phyloP scores from a whole-genome alignment of 2,329 filamentous ascomycete genomes.

The Trichoderma breve region DNA sequence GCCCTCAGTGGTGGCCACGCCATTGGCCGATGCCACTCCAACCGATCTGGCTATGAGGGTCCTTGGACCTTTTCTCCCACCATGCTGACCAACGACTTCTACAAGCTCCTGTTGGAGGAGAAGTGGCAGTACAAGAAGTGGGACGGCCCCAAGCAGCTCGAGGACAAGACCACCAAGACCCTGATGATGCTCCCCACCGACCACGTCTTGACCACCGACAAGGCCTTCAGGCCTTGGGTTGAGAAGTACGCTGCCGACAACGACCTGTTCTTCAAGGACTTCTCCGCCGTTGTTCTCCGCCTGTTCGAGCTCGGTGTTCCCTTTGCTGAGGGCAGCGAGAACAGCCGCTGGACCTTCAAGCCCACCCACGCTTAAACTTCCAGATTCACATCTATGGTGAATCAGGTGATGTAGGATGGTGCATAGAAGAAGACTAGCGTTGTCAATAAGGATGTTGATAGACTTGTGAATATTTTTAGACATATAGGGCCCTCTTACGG shows the following conservation, averaged over 20 bases:
- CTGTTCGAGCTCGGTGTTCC: slow-evolving; percentile 94
- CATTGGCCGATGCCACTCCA: slow-evolving; percentile 83
- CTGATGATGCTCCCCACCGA: slow-evolving; percentile 98
- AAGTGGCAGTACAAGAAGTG: slow-evolving; percentile 92
- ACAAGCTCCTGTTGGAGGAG: slow-evolving; percentile 80
- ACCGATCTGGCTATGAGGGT: slow-evolving; percentile 83
- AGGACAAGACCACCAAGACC: slow-evolving; percentile 81
- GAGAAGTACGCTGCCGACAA: slow-evolving; percentile 90
- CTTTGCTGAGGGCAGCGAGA: slow-evolving; percentile 65
- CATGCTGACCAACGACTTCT: slow-evolving; percentile 93
- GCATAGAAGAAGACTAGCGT: slow-evolving; percentile 8
- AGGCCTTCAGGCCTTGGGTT: slow-evolving; percentile 75
- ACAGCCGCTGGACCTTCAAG: slow-evolving; percentile 63
- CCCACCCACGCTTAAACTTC: slow-evolving; percentile 32
- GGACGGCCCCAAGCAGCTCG: slow-evolving; percentile 84
- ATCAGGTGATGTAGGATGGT: neutral
- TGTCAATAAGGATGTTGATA: slow-evolving; percentile 14
- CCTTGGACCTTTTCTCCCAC: slow-evolving; percentile 93
- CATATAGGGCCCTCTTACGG: slow-evolving; percentile 1
- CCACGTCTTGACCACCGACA: slow-evolving; percentile 82
- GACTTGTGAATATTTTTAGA: neutral
- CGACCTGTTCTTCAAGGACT: slow-evolving; percentile 91
- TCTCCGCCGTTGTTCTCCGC: slow-evolving; percentile 72
- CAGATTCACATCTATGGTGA: neutral
- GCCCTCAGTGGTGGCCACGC: slow-evolving; percentile 84